Evolutionary conservation across 2,329 filamentous ascomycete genomes (phyloP).

Genomic region (Fusarium chuoi): DNA sequence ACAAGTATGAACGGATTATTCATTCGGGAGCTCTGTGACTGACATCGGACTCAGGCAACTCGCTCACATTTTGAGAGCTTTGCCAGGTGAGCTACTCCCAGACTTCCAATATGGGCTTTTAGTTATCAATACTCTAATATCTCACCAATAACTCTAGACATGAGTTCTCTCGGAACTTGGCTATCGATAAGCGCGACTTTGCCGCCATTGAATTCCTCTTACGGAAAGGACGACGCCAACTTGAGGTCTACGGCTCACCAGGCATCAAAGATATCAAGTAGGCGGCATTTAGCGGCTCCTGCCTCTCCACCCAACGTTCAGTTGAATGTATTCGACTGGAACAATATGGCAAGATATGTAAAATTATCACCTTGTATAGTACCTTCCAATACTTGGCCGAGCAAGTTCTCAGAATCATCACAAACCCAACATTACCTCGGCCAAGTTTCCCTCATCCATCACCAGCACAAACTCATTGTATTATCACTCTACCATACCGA

Average conservation of each 20-base stretch:
- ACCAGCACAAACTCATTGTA: slow-evolving; percentile 23
- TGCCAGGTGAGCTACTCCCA: slow-evolving; percentile 62
- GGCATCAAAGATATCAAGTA: slow-evolving; percentile 78
- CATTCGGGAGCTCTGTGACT: slow-evolving; percentile 10
- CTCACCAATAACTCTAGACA: slow-evolving; percentile 60
- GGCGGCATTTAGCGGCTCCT: neutral
- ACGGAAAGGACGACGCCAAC: slow-evolving; percentile 81
- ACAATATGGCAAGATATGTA: neutral
- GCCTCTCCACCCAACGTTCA: neutral
- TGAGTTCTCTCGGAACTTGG: slow-evolving; percentile 79
- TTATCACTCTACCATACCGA: slow-evolving; percentile 15
- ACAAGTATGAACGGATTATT: slow-evolving; percentile 56
- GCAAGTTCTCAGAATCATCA: neutral
- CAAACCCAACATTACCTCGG: neutral
- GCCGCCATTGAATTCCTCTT: slow-evolving; percentile 85
- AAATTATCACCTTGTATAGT: neutral
- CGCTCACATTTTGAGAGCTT: slow-evolving; percentile 72
- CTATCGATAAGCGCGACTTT: slow-evolving; percentile 85
- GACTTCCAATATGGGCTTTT: neutral
- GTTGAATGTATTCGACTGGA: neutral
- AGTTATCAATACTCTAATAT: neutral
- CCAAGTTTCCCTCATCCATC: neutral
- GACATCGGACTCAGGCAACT: slow-evolving; percentile 52
- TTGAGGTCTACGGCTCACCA: slow-evolving; percentile 83
- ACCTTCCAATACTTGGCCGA: slow-evolving; percentile 4